phyloP scores from a whole-genome alignment of 2,329 filamentous ascomycete genomes.

The Waltergamsia citrina region DNA sequence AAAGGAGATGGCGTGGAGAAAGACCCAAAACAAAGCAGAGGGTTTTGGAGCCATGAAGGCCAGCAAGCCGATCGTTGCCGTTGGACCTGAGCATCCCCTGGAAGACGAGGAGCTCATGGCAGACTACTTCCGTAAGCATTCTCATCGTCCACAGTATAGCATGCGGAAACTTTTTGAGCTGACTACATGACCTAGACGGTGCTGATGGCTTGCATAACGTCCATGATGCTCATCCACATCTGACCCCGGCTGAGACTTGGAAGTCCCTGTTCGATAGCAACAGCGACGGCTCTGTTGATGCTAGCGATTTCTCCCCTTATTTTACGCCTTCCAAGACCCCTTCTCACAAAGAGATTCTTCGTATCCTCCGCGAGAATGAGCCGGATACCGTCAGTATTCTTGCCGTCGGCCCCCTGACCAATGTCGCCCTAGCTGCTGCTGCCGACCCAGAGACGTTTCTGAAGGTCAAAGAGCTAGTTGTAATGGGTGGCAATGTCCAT shows the following conservation, averaged over 20 bases:
- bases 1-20: slow-evolving; percentile 79
- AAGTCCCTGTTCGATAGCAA: slow-evolving; percentile 48
- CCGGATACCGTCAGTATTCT: slow-evolving; percentile 81
- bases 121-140: slow-evolving; percentile 73
- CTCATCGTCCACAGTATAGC: too few relatives aligned
- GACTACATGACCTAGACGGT: too few relatives aligned
- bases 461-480: slow-evolving; percentile 78
- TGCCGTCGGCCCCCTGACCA: slow-evolving; percentile 86
- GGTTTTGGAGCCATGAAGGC: slow-evolving; percentile 66
- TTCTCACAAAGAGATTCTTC: slow-evolving; percentile 82
- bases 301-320: slow-evolving; percentile 39
- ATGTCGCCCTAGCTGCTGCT: slow-evolving; percentile 78
- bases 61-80: slow-evolving; percentile 73
- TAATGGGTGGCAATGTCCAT: slow-evolving; percentile 87
- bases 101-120: slow-evolving; percentile 73
- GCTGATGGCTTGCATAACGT: slow-evolving; percentile 69
- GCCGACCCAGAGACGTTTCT: slow-evolving; percentile 86
- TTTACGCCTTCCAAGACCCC: slow-evolving; percentile 69
- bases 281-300: slow-evolving; percentile 21
- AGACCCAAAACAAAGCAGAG: slow-evolving; percentile 51
- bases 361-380: slow-evolving; percentile 72
- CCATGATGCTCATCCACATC: slow-evolving; percentile 63
- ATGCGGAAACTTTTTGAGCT: background rate
- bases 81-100: slow-evolving; percentile 78
- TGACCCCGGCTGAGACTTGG: slow-evolving; percentile 68